Evolutionary conservation across 768 basidiomycete species (phyloP).

Genomic region (Hortiboletus flavorubellus): DNA sequence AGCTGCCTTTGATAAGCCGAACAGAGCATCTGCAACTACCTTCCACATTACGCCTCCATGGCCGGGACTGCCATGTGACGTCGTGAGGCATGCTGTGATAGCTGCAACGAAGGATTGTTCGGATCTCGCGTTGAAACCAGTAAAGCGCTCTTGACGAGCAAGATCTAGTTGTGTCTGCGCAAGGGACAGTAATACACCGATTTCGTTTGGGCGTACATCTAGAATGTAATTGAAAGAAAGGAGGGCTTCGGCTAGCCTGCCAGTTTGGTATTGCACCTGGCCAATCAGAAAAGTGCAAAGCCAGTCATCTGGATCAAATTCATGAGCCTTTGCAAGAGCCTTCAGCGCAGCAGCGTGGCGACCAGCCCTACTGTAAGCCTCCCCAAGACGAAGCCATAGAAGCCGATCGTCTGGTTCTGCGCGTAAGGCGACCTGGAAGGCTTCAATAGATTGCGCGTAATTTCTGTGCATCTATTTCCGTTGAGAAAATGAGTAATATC

Average conservation of each 20-base stretch:
- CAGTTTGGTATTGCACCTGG: slow-evolving; percentile 77
- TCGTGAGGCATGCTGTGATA: slow-evolving; percentile 47
- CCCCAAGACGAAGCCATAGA: slow-evolving; percentile 90
- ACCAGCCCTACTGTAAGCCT: slow-evolving; percentile 87
- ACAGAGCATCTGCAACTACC: slow-evolving; percentile 69
- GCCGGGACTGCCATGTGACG: slow-evolving; percentile 51
- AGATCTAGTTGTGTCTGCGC: slow-evolving; percentile 70
- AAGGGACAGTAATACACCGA: slow-evolving; percentile 68
- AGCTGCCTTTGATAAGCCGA: slow-evolving; percentile 55
- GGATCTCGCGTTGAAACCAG: slow-evolving; percentile 74
- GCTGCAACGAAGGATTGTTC: slow-evolving; percentile 67
- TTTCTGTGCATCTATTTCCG: slow-evolving; percentile 56
- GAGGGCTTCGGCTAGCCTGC: slow-evolving; percentile 75
- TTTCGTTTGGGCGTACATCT: slow-evolving; percentile 54
- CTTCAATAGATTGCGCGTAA: slow-evolving; percentile 72
- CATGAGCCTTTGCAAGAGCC: slow-evolving; percentile 71
- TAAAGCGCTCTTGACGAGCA: slow-evolving; percentile 58
- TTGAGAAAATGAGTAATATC: background rate
- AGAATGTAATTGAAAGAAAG: slow-evolving; percentile 57
- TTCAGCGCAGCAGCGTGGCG: slow-evolving; percentile 88
- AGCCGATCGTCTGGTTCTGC: slow-evolving; percentile 72
- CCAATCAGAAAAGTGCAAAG: slow-evolving; percentile 78
- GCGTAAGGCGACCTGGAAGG: slow-evolving; percentile 82
- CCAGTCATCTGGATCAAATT: slow-evolving; percentile 79
- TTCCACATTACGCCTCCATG: slow-evolving; percentile 84